Base-by-base conservation (phyloP, 371 early-diverging fungal genomes). In the Rhizopus arrhizus region DNA sequence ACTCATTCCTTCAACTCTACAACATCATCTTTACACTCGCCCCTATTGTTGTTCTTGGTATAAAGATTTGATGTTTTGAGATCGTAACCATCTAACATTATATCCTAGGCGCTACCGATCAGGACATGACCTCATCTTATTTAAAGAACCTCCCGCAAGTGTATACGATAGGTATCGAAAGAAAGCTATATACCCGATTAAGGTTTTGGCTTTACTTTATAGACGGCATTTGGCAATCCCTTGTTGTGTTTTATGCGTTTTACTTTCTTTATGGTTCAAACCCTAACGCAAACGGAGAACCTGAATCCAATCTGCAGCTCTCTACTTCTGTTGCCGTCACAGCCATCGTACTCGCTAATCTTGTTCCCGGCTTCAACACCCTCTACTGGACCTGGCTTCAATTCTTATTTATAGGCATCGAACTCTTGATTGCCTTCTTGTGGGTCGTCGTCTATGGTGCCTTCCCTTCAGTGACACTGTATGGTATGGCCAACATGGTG, bases 1-100 rank as follows among this genome's bases (percentile, higher is more conserved):
- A 93, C 66, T 88, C 90, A 13, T 90, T 87, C 62, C 79, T 93
- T 33, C 88, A 91, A 57, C 76, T 91, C 13, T 94, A 92, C 72
- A 93, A 93, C 63, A 64, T 93, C 62, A 78, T 93, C 43, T 86
- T 91, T 54, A 91, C 94, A 28, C 51, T 87, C 3, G 82, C 87
- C 0, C 91, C 94, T 2, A 87, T 87, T 86, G 67, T 70, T n/a
- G 62, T 75, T 32, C 49, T 75, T n/a, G 73, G 70, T 72, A 64
- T 43, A n/a, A 48, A 32, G 12, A 16, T 28, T 16, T 5, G 22
- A 38, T 51, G 9, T 13, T 12, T 38, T 4, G 55, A 3, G n/a
- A 16, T 7, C 6, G 13, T 38, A 13, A 8, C 8, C 3, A 38
- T 11, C 40, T 15, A 15, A 46, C n/a, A 32, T 5, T 13, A 5